Evolutionary conservation across 106 monocot species (phyloP), one percentile per base, ranked within the genome.

Genomic region (Posidonia australis): DNA sequence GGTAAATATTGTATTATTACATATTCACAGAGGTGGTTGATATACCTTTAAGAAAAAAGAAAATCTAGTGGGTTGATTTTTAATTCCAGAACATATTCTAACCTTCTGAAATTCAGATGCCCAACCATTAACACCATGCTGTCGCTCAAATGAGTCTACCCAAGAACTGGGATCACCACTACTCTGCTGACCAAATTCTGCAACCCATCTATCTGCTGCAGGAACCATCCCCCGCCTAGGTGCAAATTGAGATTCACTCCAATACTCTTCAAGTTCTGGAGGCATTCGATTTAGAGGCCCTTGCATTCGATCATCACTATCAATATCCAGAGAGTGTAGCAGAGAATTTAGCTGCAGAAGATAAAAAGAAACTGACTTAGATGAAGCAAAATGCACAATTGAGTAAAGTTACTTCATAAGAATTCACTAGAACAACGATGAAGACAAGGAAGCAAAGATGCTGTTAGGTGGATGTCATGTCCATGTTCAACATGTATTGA

Each of bases 41-140:
- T 36, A 7, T 7, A 36, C 7, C 36, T 36, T 7, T 36, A 36
- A n/a, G 18, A 2, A 48, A 48, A 1, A 48, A n/a, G 48, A 48
- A 44, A 48, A 13, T 16, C 48, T 14, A n/a, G 7, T 36, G 36
- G 36, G 5, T 36, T 7, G 0, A 58, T 18, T 16, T 13, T 29
- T 58, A 9, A 49, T 16, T 49, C 17, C 48, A 23, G 26, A 5
- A 27, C 25, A 28, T 14, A 58, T 16, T 30, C 63, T 66, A 65
- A 96, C 96, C 82, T 90, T 87, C 49, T 79, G 74, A 87, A 96
- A 96, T 75, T 96, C 96, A 68, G 96, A 87, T 60, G 83, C 96
- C 96, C 96, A 96, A 57, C 87, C 96, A 90, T 96, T 90, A 54
- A 78, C 59, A 58, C 96, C 90, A 84, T 90, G 90, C 54, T 68